A percentile compares a stretch with the other conserved stretches of the same genome.
Conservation (phyloP, 768 basidiomycete genomes). For the Rhodotorula paludigena region DNA sequence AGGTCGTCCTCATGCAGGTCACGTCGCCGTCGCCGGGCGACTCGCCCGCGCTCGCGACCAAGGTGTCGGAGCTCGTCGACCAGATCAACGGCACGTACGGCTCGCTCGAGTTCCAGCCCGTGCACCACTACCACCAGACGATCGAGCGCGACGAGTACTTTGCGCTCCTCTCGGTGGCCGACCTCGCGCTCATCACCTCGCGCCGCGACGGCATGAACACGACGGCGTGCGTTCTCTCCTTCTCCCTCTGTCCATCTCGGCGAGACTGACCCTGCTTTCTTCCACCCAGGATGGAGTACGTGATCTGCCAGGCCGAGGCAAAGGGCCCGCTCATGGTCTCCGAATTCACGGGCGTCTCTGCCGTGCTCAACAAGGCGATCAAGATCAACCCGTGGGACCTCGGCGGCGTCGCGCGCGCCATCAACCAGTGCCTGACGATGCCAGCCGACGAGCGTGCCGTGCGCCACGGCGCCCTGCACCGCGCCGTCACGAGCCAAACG, state of each 20-base stretch:
- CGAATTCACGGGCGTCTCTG: conserved; percentile 96
- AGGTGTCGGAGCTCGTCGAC: conserved; percentile 87
- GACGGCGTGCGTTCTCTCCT: conserved; percentile 53
- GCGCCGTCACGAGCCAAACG: conserved; percentile 84
- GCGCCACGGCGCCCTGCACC: conserved; percentile 71
- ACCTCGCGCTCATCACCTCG: conserved; percentile 90
- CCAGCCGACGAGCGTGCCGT: conserved; percentile 63
- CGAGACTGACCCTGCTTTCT: background rate
- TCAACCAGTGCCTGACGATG: conserved; percentile 84
- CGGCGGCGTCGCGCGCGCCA: conserved; percentile 72
- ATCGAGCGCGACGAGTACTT: conserved; percentile 85
- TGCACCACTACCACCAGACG: conserved; percentile 97
- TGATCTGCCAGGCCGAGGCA: conserved; percentile 85
- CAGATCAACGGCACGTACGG: conserved; percentile 93
- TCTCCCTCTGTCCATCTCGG: too few relatives aligned
- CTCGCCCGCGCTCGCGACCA: conserved; percentile 84
- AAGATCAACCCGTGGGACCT: conserved; percentile 96
- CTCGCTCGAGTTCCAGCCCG: conserved; percentile 86
- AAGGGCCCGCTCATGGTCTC: conserved; percentile 78
- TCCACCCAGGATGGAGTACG: conserved; percentile 62
- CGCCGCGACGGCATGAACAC: conserved; percentile 99
- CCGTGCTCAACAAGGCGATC: conserved; percentile 80
- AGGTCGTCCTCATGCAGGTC: conserved; percentile 64
- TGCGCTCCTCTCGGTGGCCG: conserved; percentile 84
- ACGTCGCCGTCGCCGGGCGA: conserved; percentile 89